Evolutionary conservation across 805 yeast species (phyloP), one percentile per base, ranked within the genome.

Genomic region (Myxozyma sirexii): DNA sequence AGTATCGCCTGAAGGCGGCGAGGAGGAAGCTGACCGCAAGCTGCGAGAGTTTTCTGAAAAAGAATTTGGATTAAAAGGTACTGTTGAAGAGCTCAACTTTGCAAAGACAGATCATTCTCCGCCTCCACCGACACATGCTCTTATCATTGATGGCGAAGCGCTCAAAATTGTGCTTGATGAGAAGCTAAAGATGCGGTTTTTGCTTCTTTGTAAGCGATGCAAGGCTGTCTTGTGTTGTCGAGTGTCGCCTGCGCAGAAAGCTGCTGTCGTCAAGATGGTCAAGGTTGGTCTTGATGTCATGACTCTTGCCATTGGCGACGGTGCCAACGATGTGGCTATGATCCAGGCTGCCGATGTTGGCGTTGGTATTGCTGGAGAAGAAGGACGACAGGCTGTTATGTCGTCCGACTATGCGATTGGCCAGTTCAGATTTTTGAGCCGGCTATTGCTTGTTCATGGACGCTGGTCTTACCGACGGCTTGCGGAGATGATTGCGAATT

Each of bases 321-420:
- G 96, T 64, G 89, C 94, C 26, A 88, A 88, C 69, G 96, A 88
- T 72, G 94, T 88, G 51, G 88, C 94, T 7, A 88, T 88, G 96
- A 88, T 88, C 63, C 93, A 87, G 69, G 87, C 89, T 35, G 93
- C 96, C 3, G 86, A 88, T 71, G 84, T 88, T 35, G 96, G 96
- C 58, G 86, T 88, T 39, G 96, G 96, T 64, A 87, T 88, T 69
- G 93, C 91, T 5, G 96, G 96, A 65, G 89, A 87, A 67, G 96
- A 88, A 75, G 96, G 96, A 60, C 76, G 94, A 54, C 92, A 87
- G 69, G 96, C 96, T 1, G 94, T 85, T 8, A 88, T 88, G 96
- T 83, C 90, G 1, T 84, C 92, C 0, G 96, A 88, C 75, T 88
- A 86, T 72, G 93, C 91, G 2, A 77, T 88, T 68, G 96, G 91